phyloP scores from a whole-genome alignment of 1,284 basidiomycete species.

The Stygiomarasmius scandens region DNA sequence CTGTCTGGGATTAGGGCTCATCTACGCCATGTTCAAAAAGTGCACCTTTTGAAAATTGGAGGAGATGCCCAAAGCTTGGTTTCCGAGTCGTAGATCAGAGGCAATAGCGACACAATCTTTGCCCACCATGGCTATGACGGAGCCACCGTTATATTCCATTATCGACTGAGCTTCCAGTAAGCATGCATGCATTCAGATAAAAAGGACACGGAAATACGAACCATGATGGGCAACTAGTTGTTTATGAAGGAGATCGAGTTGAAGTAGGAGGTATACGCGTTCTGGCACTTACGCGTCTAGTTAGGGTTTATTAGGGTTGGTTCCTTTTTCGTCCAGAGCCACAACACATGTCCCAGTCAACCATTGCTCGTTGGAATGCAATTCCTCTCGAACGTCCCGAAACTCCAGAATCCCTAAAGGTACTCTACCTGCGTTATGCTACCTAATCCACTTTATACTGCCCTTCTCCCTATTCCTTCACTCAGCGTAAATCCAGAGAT shows the following conservation, averaged over 20 bases:
- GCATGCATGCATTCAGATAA: not conserved
- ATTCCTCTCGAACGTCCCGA: slow-evolving; percentile 49
- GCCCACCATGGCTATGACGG: slow-evolving; percentile 98
- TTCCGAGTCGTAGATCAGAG: slow-evolving; percentile 91
- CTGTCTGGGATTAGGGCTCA: slow-evolving; percentile 34
- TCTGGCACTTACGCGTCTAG: slow-evolving; percentile 33
- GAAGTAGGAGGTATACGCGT: slow-evolving; percentile 29
- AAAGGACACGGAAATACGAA: slow-evolving; percentile 24
- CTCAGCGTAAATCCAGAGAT: slow-evolving; percentile 62
- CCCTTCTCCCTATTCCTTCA: slow-evolving; percentile 45
- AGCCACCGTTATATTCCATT: slow-evolving; percentile 93
- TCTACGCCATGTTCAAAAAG: not conserved
- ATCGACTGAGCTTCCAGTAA: slow-evolving; percentile 58
- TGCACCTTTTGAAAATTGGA: slow-evolving; percentile 93
- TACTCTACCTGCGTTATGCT: slow-evolving; percentile 59
- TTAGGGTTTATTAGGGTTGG: not conserved
- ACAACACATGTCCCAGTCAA: slow-evolving; percentile 59
- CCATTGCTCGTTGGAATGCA: slow-evolving; percentile 72
- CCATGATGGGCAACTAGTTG: slow-evolving; percentile 38
- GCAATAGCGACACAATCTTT: slow-evolving; percentile 99
- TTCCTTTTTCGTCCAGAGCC: not conserved
- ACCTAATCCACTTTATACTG: slow-evolving; percentile 45
- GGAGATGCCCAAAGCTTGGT: slow-evolving; percentile 87
- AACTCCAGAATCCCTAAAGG: slow-evolving; percentile 50
- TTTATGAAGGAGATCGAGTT: slow-evolving; percentile 16